Conservation (phyloP, 768 basidiomycete genomes). For the Trametes cingulata region DNA sequence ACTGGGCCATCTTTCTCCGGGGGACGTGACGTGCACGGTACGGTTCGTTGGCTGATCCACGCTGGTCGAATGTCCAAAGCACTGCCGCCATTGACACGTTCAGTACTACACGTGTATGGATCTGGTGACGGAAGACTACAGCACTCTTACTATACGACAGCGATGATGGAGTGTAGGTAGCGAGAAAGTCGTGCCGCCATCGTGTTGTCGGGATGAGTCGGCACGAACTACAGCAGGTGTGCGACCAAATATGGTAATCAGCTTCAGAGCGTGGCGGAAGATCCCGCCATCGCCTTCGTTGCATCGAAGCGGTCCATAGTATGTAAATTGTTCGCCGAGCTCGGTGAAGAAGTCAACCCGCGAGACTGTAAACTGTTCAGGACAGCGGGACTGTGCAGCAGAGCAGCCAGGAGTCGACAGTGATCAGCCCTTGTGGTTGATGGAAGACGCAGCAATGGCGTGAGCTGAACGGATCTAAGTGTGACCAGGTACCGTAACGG, state of each 20-base stretch:
- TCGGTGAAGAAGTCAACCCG: no score
- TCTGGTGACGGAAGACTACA: no score
- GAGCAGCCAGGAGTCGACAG: no score
- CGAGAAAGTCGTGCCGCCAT: background rate
- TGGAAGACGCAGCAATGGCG: constrained; percentile 12
- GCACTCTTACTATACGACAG: no score
- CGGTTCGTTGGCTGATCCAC: no score
- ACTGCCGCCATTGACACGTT: no score
- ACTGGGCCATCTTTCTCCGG: no score
- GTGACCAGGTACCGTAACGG: constrained; percentile 23
- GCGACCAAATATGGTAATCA: constrained; percentile 3
- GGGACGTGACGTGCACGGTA: no score
- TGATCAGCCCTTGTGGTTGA: background rate
- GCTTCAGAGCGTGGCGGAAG: constrained; percentile 8
- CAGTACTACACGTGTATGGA: no score
- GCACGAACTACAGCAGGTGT: background rate
- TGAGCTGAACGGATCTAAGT: constrained; percentile 22
- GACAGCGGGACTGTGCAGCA: no score
- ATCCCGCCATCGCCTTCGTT: background rate
- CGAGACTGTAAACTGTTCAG: background rate
- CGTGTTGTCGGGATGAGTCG: background rate
- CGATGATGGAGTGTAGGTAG: background rate
- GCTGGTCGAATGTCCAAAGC: no score
- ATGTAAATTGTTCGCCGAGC: background rate
- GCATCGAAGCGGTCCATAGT: background rate